Conservation (phyloP, 2,329 filamentous ascomycete genomes). For the Calonectria pauciramosa region DNA sequence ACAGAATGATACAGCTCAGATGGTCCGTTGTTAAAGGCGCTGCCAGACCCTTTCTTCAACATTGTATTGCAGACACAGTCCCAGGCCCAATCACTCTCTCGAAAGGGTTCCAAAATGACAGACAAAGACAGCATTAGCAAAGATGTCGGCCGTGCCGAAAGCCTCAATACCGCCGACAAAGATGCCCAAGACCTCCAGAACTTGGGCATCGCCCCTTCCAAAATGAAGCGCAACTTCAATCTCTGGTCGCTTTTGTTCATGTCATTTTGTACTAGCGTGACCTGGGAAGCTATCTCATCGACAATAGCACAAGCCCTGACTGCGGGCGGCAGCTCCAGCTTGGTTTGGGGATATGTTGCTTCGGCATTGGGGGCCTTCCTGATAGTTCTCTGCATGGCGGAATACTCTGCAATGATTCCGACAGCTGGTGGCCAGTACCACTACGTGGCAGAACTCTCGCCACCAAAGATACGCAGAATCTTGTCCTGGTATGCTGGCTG, state of each 20-base stretch:
- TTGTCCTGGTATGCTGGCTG: conserved; percentile 17
- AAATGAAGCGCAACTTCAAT: conserved; percentile 26
- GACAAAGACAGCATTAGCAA: background rate
- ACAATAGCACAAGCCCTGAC: conserved; percentile 16
- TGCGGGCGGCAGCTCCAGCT: conserved; percentile 19
- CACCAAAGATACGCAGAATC: background rate
- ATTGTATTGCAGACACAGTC: background rate
- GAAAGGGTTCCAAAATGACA: background rate
- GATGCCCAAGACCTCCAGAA: conserved; percentile 7
- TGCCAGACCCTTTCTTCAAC: background rate
- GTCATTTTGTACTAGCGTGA: conserved; percentile 29
- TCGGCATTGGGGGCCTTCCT: background rate
- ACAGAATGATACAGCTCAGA: background rate
- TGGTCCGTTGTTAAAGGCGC: background rate
- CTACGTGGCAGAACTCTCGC: conserved; percentile 6
- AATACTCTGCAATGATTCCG: conserved; percentile 12
- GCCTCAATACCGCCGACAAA: background rate
- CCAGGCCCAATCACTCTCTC: background rate
- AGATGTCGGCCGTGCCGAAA: background rate
- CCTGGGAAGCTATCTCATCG: conserved; percentile 20
- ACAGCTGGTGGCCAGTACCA: conserved; percentile 19
- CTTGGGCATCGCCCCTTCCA: conserved; percentile 22
- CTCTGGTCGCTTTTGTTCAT: conserved; percentile 24
- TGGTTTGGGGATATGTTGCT: conserved; percentile 25
- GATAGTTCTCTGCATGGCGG: background rate